Base-by-base conservation (phyloP, 2,329 filamentous ascomycete species). In the Botryotinia globosa region DNA sequence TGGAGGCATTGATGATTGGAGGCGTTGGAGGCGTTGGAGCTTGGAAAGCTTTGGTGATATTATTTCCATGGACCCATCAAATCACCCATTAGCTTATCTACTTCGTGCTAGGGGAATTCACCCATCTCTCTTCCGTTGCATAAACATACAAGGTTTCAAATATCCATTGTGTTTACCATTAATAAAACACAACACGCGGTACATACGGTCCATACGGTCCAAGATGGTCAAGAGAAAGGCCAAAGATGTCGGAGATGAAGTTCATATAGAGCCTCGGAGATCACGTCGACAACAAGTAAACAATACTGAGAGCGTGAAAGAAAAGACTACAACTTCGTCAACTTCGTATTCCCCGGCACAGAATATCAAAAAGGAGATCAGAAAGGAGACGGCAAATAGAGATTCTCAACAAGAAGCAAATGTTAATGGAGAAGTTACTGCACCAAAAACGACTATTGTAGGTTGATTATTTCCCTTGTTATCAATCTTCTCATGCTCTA, bases 151-250 rank as follows among this genome's bases (percentile, higher is more conserved):
- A 45, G 62, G 63, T 22, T 66, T 39, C 64, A 6, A 34, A 32
- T 42, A 16, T 29, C 34, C 51, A 56, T 68, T 68, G 34, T 39
- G n/a, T 56, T n/a, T 39, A 16, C 25, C 48, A 56, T 22, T 48
- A 68, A 37, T 39, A n/a, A 39, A 29, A 56, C n/a, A 39, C 59
- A 42, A 39, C 32, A 32, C 25, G 18, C 45, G 45, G 45, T 45
- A 61, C 29, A 62, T 22, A 54, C 66, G 51, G 22, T 37, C 25
- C 8, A 48, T 10, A 48, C 44, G 20, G 25, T 8, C 14, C 65
- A 72, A 34, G 10, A 79, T 79, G 79, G 74, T 73, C 18, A 80
- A 80, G 75, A 72, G 79, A 69, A 80, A 79, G 72, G 75, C 75
- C 56, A 76, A 76, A 67, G 74, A 79, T 18, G 20, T 75, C 39